Evolutionary conservation across 2,329 filamentous ascomycete species (phyloP).

Genomic region (Hymenotorrendiella dingleyae): DNA sequence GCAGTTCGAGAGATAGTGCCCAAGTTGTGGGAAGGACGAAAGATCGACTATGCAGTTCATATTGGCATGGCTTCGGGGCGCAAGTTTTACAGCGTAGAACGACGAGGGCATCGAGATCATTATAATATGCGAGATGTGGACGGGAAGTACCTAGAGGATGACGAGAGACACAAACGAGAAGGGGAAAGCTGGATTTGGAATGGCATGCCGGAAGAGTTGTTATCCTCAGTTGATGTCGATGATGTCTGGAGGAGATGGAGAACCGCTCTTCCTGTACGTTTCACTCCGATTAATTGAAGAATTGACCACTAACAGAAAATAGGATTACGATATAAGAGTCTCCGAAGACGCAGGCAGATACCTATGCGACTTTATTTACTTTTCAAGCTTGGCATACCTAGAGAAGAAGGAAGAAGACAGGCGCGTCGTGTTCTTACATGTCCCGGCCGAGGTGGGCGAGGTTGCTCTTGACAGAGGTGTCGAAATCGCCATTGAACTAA

Average conservation of each 20-base stretch:
- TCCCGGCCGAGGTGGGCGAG: slow-evolving; percentile 54
- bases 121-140: slow-evolving; percentile 70
- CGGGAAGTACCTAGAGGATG: slow-evolving; percentile 46
- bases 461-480: slow-evolving; percentile 42
- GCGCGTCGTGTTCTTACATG: slow-evolving; percentile 65
- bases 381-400: slow-evolving; percentile 57
- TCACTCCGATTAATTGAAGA: not conserved
- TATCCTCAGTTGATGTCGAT: slow-evolving; percentile 51
- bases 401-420: slow-evolving; percentile 40
- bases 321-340: slow-evolving; percentile 46
- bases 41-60: slow-evolving; percentile 65
- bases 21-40: slow-evolving; percentile 38
- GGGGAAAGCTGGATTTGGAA: slow-evolving; percentile 48
- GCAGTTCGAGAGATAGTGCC: slow-evolving; percentile 60
- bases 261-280: slow-evolving; percentile 40
- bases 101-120: slow-evolving; percentile 62
- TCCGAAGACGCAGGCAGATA: slow-evolving; percentile 68
- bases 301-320: slow-evolving; percentile 2
- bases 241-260: slow-evolving; percentile 53
- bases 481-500: slow-evolving; percentile 48
- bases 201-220: slow-evolving; percentile 48
- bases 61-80: slow-evolving; percentile 70
- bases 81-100: slow-evolving; percentile 65
- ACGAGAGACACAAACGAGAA: slow-evolving; percentile 34
- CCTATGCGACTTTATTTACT: slow-evolving; percentile 76